Evolutionary conservation across 345 rosid genomes (phyloP).

Genomic region (Hirschfeldia incana): DNA sequence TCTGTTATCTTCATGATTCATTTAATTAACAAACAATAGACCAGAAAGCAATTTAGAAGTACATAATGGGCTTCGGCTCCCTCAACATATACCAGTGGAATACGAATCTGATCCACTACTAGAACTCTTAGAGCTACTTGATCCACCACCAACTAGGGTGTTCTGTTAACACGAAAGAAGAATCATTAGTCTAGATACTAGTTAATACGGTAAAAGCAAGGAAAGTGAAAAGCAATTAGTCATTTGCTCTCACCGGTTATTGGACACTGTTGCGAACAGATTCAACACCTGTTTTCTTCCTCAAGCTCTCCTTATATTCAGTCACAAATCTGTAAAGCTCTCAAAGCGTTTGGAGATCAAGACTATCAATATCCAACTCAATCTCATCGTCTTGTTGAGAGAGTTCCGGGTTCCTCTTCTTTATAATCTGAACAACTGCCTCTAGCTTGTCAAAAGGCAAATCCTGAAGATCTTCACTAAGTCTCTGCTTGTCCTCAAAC

Average conservation of each 20-base stretch:
- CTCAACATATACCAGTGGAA: constrained; percentile 38
- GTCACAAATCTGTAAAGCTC: constrained; percentile 69
- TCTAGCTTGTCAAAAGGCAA: constrained; percentile 82
- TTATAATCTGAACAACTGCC: constrained; percentile 75
- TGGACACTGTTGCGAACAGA: constrained; percentile 40
- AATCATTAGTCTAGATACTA: background rate
- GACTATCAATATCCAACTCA: constrained; percentile 83
- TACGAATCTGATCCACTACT: constrained; percentile 42
- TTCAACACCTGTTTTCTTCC: constrained; percentile 45
- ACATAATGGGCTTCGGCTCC: background rate
- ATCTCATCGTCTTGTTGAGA: constrained; percentile 82
- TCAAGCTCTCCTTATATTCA: constrained; percentile 48
- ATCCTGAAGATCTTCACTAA: constrained; percentile 64
- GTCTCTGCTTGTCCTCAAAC: constrained; percentile 76
- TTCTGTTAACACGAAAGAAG: constrained; percentile 26
- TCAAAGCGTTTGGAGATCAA: constrained; percentile 85
- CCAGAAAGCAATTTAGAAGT: background rate
- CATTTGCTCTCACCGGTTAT: constrained; percentile 45
- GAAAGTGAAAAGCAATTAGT: constrained; percentile 10
- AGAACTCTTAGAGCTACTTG: constrained; percentile 41
- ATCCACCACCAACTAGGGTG: constrained; percentile 28
- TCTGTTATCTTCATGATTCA: no score
- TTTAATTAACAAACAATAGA: background rate
- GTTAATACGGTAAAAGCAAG: constrained; percentile 10
- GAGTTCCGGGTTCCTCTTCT: constrained; percentile 68